phyloP scores from a whole-genome alignment of 2,329 filamentous ascomycete genomes.

The Microdochium trichocladiopsis region DNA sequence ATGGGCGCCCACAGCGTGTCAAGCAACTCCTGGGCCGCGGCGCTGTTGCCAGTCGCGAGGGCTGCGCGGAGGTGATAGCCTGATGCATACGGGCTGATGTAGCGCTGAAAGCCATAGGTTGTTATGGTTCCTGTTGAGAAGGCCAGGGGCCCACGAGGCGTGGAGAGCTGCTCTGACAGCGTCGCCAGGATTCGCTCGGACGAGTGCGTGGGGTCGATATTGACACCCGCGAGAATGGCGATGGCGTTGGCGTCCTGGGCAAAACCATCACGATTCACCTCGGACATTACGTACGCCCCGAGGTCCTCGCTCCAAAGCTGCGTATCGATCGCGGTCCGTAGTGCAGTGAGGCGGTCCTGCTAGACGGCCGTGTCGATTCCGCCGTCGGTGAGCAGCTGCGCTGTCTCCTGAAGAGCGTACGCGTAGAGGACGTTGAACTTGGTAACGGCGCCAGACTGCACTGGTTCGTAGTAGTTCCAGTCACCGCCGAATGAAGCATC shows the following conservation, averaged over 20 bases:
- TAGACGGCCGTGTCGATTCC: constrained; percentile 13
- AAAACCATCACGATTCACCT: constrained; percentile 9
- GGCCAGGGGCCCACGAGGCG: constrained; percentile 6
- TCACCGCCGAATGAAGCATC: constrained; percentile 19
- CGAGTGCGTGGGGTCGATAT: constrained; percentile 4
- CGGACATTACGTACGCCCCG: constrained; percentile 16
- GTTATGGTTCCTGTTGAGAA: constrained; percentile 8
- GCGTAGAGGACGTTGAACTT: constrained; percentile 25
- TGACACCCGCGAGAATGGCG: constrained; percentile 21
- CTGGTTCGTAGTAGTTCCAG: constrained; percentile 26
- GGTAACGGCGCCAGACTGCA: constrained; percentile 17
- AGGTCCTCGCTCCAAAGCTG: constrained; percentile 16
- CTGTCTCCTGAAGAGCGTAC: constrained; percentile 18
- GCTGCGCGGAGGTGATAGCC: constrained; percentile 21
- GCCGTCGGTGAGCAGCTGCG: constrained; percentile 11
- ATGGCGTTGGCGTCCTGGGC: constrained; percentile 22
- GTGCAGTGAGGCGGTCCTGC: constrained; percentile 11
- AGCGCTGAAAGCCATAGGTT: constrained; percentile 7
- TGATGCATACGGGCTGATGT: constrained; percentile 19
- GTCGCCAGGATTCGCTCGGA: constrained; percentile 10
- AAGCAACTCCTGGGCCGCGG: constrained; percentile 6
- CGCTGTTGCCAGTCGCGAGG: constrained; percentile 6
- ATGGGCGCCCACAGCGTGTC: constrained; percentile 16
- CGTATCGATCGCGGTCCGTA: constrained; percentile 15
- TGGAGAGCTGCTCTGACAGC: constrained; percentile 1